Evolutionary conservation across 2,329 filamentous ascomycete genomes (phyloP).

Genomic region (Magnaporthiopsis rhizophila): DNA sequence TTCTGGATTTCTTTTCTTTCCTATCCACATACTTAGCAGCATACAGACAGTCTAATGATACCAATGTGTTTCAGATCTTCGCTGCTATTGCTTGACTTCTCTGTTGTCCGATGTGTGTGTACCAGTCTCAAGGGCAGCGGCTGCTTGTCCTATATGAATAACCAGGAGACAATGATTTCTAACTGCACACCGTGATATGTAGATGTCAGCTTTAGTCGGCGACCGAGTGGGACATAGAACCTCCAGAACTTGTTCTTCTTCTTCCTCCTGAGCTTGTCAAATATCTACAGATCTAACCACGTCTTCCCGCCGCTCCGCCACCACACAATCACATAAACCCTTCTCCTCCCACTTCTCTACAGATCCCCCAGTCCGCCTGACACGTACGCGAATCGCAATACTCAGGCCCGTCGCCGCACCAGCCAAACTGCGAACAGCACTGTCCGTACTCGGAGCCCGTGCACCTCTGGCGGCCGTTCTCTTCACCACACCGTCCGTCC

Average conservation of each 20-base stretch:
- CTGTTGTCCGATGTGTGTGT: no score
- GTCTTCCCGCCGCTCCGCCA: not conserved
- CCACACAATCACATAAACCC: not conserved
- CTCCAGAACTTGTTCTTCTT: no score
- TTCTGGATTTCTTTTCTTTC: not conserved
- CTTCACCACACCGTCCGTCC: slow-evolving; percentile 4
- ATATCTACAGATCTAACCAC: not conserved
- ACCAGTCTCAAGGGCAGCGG: no score
- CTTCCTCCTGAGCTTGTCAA: not conserved
- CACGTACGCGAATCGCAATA: slow-evolving; percentile 3
- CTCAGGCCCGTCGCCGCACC: slow-evolving; percentile 1
- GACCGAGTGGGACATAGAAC: no score
- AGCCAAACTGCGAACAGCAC: slow-evolving; percentile 9
- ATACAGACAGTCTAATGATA: not conserved
- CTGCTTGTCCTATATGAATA: no score
- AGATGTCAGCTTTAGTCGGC: no score
- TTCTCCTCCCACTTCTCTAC: not conserved
- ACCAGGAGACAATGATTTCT: no score
- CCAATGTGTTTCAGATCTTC: not conserved
- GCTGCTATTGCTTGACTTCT: not conserved
- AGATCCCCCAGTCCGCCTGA: slow-evolving; percentile 2
- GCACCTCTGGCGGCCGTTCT: slow-evolving; percentile 6
- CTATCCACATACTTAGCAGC: not conserved
- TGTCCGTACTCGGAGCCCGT: slow-evolving; percentile 1
- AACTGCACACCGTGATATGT: no score